Percentiles rank a stretch among this genome's conserved stretches.
Evolutionary conservation across 2,329 filamentous ascomycete genomes (phyloP).

Genomic region (Scopulariopsis brevicaulis): DNA sequence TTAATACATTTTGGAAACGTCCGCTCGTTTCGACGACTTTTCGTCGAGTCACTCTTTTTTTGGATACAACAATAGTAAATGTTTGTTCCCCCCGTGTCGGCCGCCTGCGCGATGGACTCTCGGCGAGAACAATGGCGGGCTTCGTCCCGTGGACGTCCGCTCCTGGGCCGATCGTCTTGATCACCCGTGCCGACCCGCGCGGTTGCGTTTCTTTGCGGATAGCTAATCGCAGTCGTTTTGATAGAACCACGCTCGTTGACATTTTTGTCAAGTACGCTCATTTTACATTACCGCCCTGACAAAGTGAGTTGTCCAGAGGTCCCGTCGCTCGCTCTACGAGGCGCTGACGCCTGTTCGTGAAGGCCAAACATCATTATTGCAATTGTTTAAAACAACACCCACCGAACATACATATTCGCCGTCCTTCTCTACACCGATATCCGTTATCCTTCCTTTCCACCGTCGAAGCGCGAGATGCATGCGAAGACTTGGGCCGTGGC

Average conservation of each 20-base stretch:
- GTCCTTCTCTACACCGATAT: too few relatives aligned
- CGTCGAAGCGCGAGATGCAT: slow-evolving; percentile 30
- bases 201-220: slow-evolving; percentile 35
- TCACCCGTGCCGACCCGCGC: slow-evolving; percentile 16
- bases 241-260: slow-evolving; percentile 4
- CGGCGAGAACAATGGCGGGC: not conserved
- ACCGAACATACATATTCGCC: slow-evolving; percentile 6
- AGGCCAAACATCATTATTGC: not conserved
- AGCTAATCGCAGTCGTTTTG: not conserved
- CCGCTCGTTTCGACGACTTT: slow-evolving; percentile 22
- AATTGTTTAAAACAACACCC: slow-evolving; percentile 7
- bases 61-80: slow-evolving; percentile 13
- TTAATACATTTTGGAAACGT: slow-evolving; percentile 6
- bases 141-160: not conserved
- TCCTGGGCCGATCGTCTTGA: slow-evolving; percentile 15
- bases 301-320: slow-evolving; percentile 11
- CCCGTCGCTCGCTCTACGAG: not conserved
- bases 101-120: not conserved
- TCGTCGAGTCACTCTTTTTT: slow-evolving; percentile 37
- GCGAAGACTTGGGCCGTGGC: slow-evolving; percentile 32
- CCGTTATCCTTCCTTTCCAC: not conserved
- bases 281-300: slow-evolving; percentile 35
- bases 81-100: not conserved
- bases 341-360: not conserved
- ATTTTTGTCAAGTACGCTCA: slow-evolving; percentile 45